Evolutionary conservation across 2,329 filamentous ascomycete species (phyloP).

Genomic region (Botryotinia convoluta): DNA sequence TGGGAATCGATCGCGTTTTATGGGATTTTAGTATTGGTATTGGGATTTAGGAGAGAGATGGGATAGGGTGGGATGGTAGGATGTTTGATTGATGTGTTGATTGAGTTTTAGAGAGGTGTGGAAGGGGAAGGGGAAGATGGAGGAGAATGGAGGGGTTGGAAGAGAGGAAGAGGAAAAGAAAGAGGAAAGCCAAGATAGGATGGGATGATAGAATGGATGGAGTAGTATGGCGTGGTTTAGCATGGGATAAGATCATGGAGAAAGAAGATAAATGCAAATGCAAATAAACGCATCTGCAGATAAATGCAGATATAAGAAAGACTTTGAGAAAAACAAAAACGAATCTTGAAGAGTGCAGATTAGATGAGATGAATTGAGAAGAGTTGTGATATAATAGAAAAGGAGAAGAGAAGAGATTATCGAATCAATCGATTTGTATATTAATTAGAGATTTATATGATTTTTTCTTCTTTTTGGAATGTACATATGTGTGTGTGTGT

Average conservation of each 20-base stretch:
- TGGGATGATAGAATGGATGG: background rate
- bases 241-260: background rate
- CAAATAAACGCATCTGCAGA: background rate
- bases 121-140: background rate
- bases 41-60: background rate
- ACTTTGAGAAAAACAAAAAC: background rate
- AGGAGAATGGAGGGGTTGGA: background rate
- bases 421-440: too few relatives aligned
- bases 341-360: background rate
- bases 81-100: background rate
- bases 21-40: background rate
- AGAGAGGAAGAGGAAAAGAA: background rate
- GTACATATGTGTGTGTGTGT: background rate
- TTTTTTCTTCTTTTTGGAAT: background rate
- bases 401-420: background rate
- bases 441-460: background rate
- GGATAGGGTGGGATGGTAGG: background rate
- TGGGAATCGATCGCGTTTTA: background rate
- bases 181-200: background rate
- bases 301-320: background rate
- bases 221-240: background rate
- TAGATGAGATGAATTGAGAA: background rate
- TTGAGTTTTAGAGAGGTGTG: background rate
- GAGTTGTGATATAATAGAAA: background rate
- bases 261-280: background rate